Evolutionary conservation across 2,329 filamentous ascomycete genomes (phyloP), one percentile per base, ranked within the genome.

Genomic region (Ambrosiella beaveri): DNA sequence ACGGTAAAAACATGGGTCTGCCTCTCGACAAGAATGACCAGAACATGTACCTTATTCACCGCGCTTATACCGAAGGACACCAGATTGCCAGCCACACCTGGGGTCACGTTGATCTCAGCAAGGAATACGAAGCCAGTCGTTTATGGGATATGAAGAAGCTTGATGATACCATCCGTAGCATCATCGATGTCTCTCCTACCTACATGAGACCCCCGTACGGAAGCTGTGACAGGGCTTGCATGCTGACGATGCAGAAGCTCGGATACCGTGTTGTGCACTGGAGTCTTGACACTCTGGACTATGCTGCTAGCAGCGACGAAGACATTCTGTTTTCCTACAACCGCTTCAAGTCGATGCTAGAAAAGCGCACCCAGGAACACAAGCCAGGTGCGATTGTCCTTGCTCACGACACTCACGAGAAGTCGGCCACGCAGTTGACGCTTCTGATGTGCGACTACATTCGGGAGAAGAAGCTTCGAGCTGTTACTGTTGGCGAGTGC

Each of bases 221-320:
- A 2, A 71, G 71, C 57, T 75, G 74, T 65, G 68, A 66, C 52
- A 60, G 61, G 7, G 64, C 59, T 6, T 71, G 71, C 61, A 64
- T 68, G 47, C 62, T 63, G 2, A 64, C 69, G 37, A 63, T 74
- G 63, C 64, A 62, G 2, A 62, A 63, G 27, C 65, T 80, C 36
- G 75, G 74, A 45, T 82, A 81, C 66, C 77, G 81, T 64, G 66
- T 80, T 62, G 70, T 76, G 60, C 77, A 76, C 64, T 77, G 75
- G 63, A 75, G 80, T 64, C 66, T 82, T 11, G 79, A 83, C 65
- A 82, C 80, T 13, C 76, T 80, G 62, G 80, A 82, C 66, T 82
- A 78, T 64, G 69, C 77, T 63, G 74, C 79, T 63, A 71, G 74
- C 59, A 68, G 68, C 7, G 71, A 76, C 1, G 67, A 73, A 47